phyloP scores from a whole-genome alignment of 1,284 basidiomycete species.

The Ceratobasidium sp. region DNA sequence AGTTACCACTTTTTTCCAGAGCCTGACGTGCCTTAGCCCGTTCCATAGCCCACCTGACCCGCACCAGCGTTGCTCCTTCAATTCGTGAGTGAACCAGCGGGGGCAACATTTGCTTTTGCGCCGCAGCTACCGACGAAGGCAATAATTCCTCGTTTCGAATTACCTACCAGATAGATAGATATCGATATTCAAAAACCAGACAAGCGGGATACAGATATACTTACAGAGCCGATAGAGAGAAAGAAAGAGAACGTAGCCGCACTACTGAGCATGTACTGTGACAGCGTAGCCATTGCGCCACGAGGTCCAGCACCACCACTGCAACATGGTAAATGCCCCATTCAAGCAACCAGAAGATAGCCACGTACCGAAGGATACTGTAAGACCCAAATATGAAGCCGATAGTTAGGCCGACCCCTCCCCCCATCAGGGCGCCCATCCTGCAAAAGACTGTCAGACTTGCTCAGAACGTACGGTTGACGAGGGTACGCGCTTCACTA shows the following conservation, averaged over 20 bases:
- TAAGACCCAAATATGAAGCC: constrained; percentile 96
- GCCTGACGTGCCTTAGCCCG: constrained; percentile 41
- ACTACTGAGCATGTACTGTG: constrained; percentile 93
- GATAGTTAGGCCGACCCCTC: constrained; percentile 91
- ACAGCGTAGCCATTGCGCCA: constrained; percentile 86
- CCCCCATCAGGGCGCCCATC: constrained; percentile 94
- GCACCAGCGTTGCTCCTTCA: constrained; percentile 45
- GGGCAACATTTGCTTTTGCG: constrained; percentile 43
- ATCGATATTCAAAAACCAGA: neutral
- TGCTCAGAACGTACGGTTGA: neutral
- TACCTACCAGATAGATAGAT: constrained; percentile 43
- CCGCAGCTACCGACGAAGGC: constrained; percentile 43
- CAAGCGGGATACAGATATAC: constrained; percentile 50
- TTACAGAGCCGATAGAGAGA: constrained; percentile 83
- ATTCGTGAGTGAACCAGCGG: constrained; percentile 45
- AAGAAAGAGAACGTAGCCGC: constrained; percentile 89
- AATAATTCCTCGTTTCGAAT: constrained; percentile 50
- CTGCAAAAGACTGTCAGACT: constrained; percentile 56
- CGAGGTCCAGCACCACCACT: constrained; percentile 90
- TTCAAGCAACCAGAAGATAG: neutral
- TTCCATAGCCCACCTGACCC: constrained; percentile 48
- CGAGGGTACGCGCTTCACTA: constrained; percentile 46
- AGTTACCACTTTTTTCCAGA: constrained; percentile 17
- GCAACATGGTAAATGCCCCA: constrained; percentile 37
- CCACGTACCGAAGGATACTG: constrained; percentile 82